Conservation (phyloP, 768 basidiomycete species). For the Agrocybe pediades region DNA sequence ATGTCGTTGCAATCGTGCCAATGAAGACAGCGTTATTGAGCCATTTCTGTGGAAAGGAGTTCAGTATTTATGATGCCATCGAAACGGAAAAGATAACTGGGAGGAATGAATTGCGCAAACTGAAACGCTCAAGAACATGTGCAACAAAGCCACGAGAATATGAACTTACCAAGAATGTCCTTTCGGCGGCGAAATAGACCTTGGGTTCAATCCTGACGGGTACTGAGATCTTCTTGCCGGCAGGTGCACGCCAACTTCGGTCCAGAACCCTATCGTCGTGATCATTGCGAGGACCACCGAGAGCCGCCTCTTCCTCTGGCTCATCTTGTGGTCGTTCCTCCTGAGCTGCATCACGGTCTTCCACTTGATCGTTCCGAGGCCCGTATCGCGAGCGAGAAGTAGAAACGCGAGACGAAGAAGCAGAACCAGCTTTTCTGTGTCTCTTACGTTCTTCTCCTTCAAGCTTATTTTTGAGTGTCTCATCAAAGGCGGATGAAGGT, state of each 20-base stretch:
- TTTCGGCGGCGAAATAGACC: constrained; percentile 94
- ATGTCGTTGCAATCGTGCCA: constrained; percentile 85
- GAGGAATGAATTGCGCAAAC: neutral
- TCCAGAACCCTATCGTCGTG: constrained; percentile 58
- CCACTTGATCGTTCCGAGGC: constrained; percentile 17
- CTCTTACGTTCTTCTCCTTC: constrained; percentile 33
- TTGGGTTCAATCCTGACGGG: constrained; percentile 98
- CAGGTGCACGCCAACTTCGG: constrained; percentile 74
- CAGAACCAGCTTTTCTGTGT: constrained; percentile 19
- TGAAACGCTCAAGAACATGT: neutral
- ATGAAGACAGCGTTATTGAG: constrained; percentile 85
- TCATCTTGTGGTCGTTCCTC: constrained; percentile 37
- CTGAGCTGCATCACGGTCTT: constrained; percentile 21
- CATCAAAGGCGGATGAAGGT: constrained; percentile 80
- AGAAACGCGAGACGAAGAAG: constrained; percentile 6
- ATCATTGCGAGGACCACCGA: constrained; percentile 25
- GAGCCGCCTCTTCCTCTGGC: constrained; percentile 40
- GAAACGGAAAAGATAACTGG: constrained; percentile 1
- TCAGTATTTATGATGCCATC: constrained; percentile 3
- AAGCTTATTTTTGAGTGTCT: constrained; percentile 75
- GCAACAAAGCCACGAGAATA: constrained; percentile 15
- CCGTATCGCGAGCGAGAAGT: constrained; percentile 7
- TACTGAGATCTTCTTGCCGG: constrained; percentile 88
- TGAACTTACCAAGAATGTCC: constrained; percentile 83
- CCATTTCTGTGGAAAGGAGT: constrained; percentile 67